Conservation (phyloP, 371 early-diverging fungal species). For the Entomophthora muscae region DNA sequence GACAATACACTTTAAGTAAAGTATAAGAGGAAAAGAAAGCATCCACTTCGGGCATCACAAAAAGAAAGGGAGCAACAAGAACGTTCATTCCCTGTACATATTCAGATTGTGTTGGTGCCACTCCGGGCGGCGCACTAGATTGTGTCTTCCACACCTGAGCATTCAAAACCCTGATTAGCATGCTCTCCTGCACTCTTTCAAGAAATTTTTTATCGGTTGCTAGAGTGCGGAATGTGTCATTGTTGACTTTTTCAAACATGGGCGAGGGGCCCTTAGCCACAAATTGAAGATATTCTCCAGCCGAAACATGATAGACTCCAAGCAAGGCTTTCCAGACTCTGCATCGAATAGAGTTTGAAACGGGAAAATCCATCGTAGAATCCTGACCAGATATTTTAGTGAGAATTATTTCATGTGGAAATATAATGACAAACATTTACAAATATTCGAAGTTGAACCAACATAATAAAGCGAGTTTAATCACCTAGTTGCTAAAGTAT, state of each 20-base stretch:
- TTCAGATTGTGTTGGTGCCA: constrained; percentile 24
- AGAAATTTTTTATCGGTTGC: constrained; percentile 61
- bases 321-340: constrained; percentile 68
- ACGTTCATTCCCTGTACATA: constrained; percentile 96
- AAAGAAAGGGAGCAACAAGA: constrained; percentile 79
- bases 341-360: constrained; percentile 16
- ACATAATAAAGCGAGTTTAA: not conserved
- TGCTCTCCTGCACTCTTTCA: constrained; percentile 49
- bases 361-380: not conserved
- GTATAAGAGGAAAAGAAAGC: constrained; percentile 71
- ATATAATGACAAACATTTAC: not conserved
- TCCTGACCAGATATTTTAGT: not conserved
- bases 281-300: constrained; percentile 52
- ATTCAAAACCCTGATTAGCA: constrained; percentile 65
- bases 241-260: constrained; percentile 62
- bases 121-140: constrained; percentile 8
- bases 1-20: constrained; percentile 70
- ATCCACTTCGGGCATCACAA: constrained; percentile 78
- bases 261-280: constrained; percentile 49
- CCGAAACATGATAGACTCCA: constrained; percentile 50
- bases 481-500: not conserved
- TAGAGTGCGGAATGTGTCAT: constrained; percentile 78
- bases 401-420: not conserved
- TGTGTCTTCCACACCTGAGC: constrained; percentile 59
- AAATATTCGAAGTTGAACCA: not conserved